These are phyloP conservation scores for Panicum hallii DNA, from an alignment of 202 grass and related monocot species.

Conservation along the genomic window DNA sequence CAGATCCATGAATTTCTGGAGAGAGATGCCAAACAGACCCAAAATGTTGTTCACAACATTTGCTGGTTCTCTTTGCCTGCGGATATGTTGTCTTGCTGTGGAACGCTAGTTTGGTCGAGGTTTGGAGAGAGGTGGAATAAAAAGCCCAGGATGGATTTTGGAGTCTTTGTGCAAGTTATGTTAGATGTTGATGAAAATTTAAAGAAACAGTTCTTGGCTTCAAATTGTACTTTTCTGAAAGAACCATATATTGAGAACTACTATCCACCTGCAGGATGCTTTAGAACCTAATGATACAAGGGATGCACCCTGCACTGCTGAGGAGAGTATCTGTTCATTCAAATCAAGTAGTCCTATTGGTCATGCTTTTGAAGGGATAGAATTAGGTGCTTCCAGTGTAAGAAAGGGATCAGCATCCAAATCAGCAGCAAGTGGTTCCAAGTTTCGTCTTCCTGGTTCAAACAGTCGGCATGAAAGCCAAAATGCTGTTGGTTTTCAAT, in stretches of 20 bases:
- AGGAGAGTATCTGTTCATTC: constrained; percentile 96
- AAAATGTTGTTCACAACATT: constrained; percentile 25
- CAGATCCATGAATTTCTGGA: not conserved
- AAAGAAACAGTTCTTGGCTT: constrained; percentile 1
- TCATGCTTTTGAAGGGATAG: constrained; percentile 54
- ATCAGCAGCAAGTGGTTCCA: constrained; percentile 59
- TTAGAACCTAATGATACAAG: constrained; percentile 43
- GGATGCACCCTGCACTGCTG: constrained; percentile 59
- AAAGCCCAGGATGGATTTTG: not conserved
- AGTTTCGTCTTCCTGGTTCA: constrained; percentile 53
- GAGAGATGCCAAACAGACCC: not conserved
- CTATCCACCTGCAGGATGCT: constrained; percentile 48
- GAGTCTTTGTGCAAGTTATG: not conserved
- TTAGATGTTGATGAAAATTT: constrained; percentile 29
- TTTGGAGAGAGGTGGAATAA: not conserved
- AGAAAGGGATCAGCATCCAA: constrained; percentile 61
- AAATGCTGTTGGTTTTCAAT: constrained; percentile 54
- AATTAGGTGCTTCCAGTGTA: constrained; percentile 65
- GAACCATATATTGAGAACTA: constrained; percentile 11
- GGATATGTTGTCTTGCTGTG: not conserved
- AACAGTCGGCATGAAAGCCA: constrained; percentile 52
- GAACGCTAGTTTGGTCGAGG: not conserved
- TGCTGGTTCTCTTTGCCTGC: constrained; percentile 30
- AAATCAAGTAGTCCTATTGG: constrained; percentile 64
- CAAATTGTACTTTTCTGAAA: constrained; percentile 12